Base-by-base conservation (phyloP, 2,329 filamentous ascomycete genomes). In the Nothophaeocryptopus gaeumannii region DNA sequence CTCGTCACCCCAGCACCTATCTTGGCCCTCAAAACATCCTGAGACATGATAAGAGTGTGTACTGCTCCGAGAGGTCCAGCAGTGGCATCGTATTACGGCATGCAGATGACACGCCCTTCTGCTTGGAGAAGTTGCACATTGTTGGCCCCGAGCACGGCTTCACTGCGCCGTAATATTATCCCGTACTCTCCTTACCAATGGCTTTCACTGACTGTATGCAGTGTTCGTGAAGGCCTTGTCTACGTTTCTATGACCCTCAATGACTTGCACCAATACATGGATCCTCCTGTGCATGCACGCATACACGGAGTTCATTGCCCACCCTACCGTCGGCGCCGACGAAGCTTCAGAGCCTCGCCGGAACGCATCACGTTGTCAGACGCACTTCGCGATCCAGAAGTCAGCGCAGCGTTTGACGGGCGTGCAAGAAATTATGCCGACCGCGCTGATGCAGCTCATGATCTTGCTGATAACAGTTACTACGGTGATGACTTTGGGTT, bases 71-170 rank as follows among this genome's bases (percentile, higher is more conserved):
- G 67, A 84, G 83, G n/a, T 86, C 86, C 54, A 81, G 84, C 50
- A 96, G 90, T 73, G 96, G 96, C 64, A 82, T 97, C 60, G 77
- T 97, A 10, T 71, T 97, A 49, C 82, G 83, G 51, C 92, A 97
- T 67, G 83, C 86, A 58, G 89, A 88, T 38, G 83, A 83, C 33
- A 86, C 86, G 2, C 82, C 87, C 0, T 97, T 97, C 63, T 88
- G 81, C 47, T 72, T 97, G 47, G 86, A 89, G 60, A 92, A 92
- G 71, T 73, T 97, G 42, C 78, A 95, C 56, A 95, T 97, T 69
- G 91, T 89, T 67, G 89, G 88, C 8, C 92, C 92, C 0, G 82
- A 83, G 55, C 72, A 80, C 37, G 88, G 88, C 45, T 96, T 90
- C 69, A 91, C 89, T 53, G 85, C 89, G 60, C 90, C 90, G 88